phyloP scores from a whole-genome alignment of 2,329 filamentous ascomycete genomes.

The Fusarium torulosum region DNA sequence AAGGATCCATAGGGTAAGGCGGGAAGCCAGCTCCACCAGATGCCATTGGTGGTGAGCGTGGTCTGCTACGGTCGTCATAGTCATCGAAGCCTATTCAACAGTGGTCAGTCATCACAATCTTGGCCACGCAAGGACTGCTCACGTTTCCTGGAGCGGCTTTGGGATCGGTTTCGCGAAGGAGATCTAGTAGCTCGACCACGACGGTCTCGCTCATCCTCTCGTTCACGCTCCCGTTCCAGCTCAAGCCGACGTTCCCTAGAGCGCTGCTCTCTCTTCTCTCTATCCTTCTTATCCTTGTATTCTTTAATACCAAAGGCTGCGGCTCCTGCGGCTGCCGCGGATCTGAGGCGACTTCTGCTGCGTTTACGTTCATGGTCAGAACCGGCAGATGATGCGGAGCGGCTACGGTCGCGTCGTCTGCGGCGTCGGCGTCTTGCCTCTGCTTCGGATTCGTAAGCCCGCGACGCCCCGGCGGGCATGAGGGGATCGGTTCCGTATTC shows the following conservation, averaged over 20 bases:
- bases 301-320: constrained; percentile 74
- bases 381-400: constrained; percentile 50
- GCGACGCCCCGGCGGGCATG: constrained; percentile 52
- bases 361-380: constrained; percentile 58
- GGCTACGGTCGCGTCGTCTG: constrained; percentile 55
- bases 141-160: constrained; percentile 49
- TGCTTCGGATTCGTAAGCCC: constrained; percentile 63
- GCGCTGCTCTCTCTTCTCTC: constrained; percentile 52
- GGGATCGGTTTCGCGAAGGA: constrained; percentile 37
- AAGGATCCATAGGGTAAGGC: constrained; percentile 54
- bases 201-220: constrained; percentile 36
- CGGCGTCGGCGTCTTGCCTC: constrained; percentile 58
- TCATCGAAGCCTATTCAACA: constrained; percentile 46
- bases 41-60: constrained; percentile 62
- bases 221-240: constrained; percentile 40
- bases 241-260: constrained; percentile 52
- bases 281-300: constrained; percentile 61
- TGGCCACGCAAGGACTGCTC: constrained; percentile 28
- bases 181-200: constrained; percentile 49
- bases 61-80: constrained; percentile 55
- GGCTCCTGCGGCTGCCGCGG: constrained; percentile 69
- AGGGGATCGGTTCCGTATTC: constrained; percentile 73
- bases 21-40: constrained; percentile 66
- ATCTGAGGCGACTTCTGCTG: constrained; percentile 66
- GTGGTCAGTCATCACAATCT: constrained; percentile 29